Conservation (phyloP, 345 rosid genomes). For the Boechera divaricarpa region DNA sequence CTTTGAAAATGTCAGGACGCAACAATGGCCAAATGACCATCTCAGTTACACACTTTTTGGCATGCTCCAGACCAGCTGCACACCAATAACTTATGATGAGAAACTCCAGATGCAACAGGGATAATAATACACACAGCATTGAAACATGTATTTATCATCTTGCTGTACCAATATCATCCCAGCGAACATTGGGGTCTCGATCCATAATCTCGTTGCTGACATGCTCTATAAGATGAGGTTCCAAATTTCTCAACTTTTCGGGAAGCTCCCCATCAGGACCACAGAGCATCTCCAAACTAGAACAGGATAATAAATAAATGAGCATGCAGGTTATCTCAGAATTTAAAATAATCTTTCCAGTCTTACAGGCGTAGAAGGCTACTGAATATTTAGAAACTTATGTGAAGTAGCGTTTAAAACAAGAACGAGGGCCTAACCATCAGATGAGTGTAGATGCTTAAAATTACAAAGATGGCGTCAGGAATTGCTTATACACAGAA, state of each 20-base stretch:
- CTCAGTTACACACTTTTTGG: conserved; percentile 97
- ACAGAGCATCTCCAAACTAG: conserved; percentile 89
- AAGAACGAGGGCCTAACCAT: conserved; percentile 17
- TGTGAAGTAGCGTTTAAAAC: conserved; percentile 1
- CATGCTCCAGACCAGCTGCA: conserved; percentile 98
- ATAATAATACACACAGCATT: background rate
- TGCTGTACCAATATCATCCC: conserved; percentile 92
- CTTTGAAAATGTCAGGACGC: conserved; percentile 95
- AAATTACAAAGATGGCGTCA: background rate
- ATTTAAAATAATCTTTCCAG: conserved; percentile 5
- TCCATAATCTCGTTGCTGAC: conserved; percentile 99
- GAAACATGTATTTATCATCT: conserved; percentile 31
- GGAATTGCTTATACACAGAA: conserved; percentile 15
- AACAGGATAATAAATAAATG: conserved; percentile 6
- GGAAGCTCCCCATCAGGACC: conserved; percentile 99
- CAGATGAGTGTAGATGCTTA: background rate
- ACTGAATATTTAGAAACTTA: background rate
- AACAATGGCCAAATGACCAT: conserved; percentile 98
- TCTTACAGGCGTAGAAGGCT: conserved; percentile 11
- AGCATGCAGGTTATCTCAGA: conserved; percentile 4
- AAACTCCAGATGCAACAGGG: conserved; percentile 34
- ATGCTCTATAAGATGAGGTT: conserved; percentile 95
- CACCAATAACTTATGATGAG: conserved; percentile 38
- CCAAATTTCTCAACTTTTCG: conserved; percentile 89
- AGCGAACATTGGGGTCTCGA: conserved; percentile 91